phyloP scores from a whole-genome alignment of 192 early-diverging fungal species.

The Podila horticola region DNA sequence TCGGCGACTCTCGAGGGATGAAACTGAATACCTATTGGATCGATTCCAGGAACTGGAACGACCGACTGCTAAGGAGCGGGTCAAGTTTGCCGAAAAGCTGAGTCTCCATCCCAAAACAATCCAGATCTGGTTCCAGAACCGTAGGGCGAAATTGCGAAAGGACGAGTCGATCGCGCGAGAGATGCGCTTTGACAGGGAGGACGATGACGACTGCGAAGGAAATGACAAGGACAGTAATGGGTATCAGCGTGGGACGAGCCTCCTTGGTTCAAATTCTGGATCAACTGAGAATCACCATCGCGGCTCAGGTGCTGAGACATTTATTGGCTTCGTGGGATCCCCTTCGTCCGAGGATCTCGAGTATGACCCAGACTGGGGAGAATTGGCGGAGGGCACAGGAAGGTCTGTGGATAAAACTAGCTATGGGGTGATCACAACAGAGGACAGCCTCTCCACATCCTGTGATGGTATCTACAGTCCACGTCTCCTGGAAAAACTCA shows the following conservation, averaged over 20 bases:
- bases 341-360: neutral
- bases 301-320: neutral
- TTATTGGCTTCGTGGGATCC: neutral
- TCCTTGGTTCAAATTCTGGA: no score
- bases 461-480: no score
- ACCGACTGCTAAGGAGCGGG: conserved; percentile 72
- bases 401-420: no score
- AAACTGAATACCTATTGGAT: conserved; percentile 69
- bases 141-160: conserved; percentile 87
- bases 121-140: conserved; percentile 92
- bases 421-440: no score
- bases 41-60: conserved; percentile 70
- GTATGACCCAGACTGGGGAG: neutral
- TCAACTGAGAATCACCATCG: neutral
- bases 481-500: no score
- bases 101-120: conserved; percentile 77
- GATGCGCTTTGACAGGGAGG: neutral
- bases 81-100: conserved; percentile 67
- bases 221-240: neutral
- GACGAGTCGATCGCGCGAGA: conserved; percentile 37
- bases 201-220: neutral
- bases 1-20: conserved; percentile 72
- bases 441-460: no score
- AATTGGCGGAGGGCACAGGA: neutral
- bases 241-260: no score